phyloP scores from a whole-genome alignment of 164 flowering plant species.

The Piper betle region DNA sequence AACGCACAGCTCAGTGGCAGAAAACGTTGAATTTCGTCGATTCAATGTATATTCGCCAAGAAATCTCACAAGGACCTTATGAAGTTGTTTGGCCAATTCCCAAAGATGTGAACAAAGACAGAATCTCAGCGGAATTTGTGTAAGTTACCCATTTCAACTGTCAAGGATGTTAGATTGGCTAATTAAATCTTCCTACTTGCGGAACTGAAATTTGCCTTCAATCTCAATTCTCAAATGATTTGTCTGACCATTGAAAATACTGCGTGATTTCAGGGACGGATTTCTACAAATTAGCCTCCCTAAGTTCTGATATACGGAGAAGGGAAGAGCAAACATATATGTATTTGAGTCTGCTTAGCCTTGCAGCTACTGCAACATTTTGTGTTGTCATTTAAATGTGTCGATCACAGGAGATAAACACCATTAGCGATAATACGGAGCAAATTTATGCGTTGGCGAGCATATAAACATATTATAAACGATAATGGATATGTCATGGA shows the following conservation, averaged over 20 bases:
- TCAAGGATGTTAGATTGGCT: no score
- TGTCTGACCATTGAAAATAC: not conserved
- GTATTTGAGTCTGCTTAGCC: not conserved
- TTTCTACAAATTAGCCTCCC: constrained; percentile 9
- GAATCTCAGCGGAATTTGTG: constrained; percentile 64
- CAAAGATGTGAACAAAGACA: constrained; percentile 39
- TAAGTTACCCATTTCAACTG: constrained; percentile 19
- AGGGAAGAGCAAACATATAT: not conserved
- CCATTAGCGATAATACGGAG: no score
- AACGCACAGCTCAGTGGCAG: constrained; percentile 30
- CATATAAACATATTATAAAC: no score
- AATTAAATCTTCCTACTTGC: no score
- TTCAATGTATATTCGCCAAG: constrained; percentile 37
- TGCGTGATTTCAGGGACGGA: constrained; percentile 10
- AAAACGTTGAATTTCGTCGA: constrained; percentile 15
- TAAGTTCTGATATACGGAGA: constrained; percentile 1
- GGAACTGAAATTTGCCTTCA: not conserved
- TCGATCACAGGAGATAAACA: no score
- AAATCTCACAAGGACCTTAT: constrained; percentile 51
- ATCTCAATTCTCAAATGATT: not conserved
- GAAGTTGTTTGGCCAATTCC: constrained; percentile 67
- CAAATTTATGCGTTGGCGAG: no score
- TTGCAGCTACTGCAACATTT: no score
- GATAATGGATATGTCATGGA: no score
- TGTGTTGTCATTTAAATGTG: not conserved